phyloP scores from a whole-genome alignment of 805 yeast genomes.

The Clavispora carvajalis region DNA sequence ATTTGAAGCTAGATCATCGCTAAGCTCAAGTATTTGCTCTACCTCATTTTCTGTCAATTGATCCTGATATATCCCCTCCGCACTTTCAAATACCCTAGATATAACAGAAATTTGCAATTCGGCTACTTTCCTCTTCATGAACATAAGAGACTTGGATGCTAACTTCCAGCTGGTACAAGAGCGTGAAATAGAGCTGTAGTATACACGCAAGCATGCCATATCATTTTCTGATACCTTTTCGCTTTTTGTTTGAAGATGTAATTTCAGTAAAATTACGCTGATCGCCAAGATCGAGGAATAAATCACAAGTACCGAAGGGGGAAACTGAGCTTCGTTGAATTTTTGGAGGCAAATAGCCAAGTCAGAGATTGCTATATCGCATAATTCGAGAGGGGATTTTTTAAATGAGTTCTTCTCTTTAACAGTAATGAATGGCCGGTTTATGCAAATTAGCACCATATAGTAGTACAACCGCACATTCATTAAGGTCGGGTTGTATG shows the following conservation, averaged over 20 bases:
- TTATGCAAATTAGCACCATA: constrained; percentile 14
- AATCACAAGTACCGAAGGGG: constrained; percentile 11
- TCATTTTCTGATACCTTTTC: background rate
- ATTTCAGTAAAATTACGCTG: constrained; percentile 9
- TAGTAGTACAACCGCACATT: constrained; percentile 14
- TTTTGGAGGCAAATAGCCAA: constrained; percentile 8
- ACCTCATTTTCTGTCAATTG: constrained; percentile 7
- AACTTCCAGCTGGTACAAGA: constrained; percentile 14
- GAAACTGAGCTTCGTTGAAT: constrained; percentile 7
- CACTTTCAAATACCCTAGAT: constrained; percentile 6
- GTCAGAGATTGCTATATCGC: constrained; percentile 12
- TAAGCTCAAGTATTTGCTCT: constrained; percentile 5
- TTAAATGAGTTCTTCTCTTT: background rate
- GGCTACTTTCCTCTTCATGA: constrained; percentile 9
- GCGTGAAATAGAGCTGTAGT: constrained; percentile 8
- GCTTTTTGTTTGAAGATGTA: constrained; percentile 1
- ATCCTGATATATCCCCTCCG: constrained; percentile 1
- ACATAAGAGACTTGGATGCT: constrained; percentile 12
- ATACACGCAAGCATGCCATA: constrained; percentile 7
- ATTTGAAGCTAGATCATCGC: constrained; percentile 6
- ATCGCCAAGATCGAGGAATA: constrained; percentile 13
- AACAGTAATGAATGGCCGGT: constrained; percentile 10
- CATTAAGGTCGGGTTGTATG: constrained; percentile 14
- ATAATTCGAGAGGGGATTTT: constrained; percentile 1
- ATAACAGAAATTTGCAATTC: constrained; percentile 6